Evolutionary conservation across 2,329 filamentous ascomycete genomes (phyloP).

Genomic region (Volutella citrinella): DNA sequence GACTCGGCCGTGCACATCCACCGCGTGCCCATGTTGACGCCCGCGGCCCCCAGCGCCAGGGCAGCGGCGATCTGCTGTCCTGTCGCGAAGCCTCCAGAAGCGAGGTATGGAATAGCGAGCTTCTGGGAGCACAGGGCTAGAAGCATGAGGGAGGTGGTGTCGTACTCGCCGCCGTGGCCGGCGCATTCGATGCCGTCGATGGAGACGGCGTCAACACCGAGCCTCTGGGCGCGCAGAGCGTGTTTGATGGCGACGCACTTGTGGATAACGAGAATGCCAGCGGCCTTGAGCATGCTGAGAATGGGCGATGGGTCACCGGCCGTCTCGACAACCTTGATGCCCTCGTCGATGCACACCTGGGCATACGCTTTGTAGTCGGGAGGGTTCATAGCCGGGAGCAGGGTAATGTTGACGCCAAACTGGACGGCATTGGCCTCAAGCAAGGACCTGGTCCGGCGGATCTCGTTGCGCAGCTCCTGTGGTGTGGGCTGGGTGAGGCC

Average conservation of each 20-base stretch:
- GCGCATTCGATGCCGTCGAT: slow-evolving; percentile 98
- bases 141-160: slow-evolving; percentile 85
- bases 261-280: slow-evolving; percentile 75
- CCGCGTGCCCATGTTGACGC: slow-evolving; percentile 95
- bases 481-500: slow-evolving; percentile 88
- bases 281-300: slow-evolving; percentile 81
- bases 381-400: slow-evolving; percentile 81
- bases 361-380: slow-evolving; percentile 90
- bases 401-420: slow-evolving; percentile 83
- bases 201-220: slow-evolving; percentile 90
- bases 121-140: slow-evolving; percentile 78
- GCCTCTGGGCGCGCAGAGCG: slow-evolving; percentile 82
- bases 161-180: slow-evolving; percentile 77
- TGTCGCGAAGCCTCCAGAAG: slow-evolving; percentile 89
- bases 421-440: slow-evolving; percentile 76
- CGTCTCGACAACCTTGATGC: slow-evolving; percentile 84
- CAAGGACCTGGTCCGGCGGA: slow-evolving; percentile 75
- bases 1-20: slow-evolving; percentile 95
- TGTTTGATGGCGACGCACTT: slow-evolving; percentile 96
- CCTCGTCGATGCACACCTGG: slow-evolving; percentile 86
- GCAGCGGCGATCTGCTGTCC: slow-evolving; percentile 88
- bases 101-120: slow-evolving; percentile 84
- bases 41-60: slow-evolving; percentile 80
- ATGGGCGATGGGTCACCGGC: slow-evolving; percentile 83
- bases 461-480: slow-evolving; percentile 87